A percentile compares a stretch with the other conserved stretches of the same genome.
These are phyloP conservation scores for Pseudozyma thailandica DNA, from an alignment of 1,284 basidiomycete genomes.

Conservation along the genomic window DNA sequence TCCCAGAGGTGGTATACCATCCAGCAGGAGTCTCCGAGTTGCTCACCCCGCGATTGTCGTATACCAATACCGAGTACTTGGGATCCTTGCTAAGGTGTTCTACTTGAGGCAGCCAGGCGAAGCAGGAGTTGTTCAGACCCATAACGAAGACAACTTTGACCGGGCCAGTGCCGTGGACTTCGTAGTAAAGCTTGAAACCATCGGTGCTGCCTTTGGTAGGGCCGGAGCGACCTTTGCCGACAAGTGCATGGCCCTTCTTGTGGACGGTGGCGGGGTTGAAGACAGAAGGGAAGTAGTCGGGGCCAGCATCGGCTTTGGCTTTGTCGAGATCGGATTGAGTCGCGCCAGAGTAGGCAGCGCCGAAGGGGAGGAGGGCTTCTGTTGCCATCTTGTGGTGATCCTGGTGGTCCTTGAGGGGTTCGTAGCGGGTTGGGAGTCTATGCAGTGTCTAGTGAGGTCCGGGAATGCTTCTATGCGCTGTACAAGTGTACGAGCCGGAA, in stretches of 20 bases:
- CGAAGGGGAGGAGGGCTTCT: slow-evolving; percentile 49
- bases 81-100: slow-evolving; percentile 60
- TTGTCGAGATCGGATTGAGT: slow-evolving; percentile 43
- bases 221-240: slow-evolving; percentile 17
- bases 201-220: slow-evolving; percentile 17
- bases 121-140: slow-evolving; percentile 69
- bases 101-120: slow-evolving; percentile 69
- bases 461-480: too few relatives aligned
- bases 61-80: slow-evolving; percentile 76
- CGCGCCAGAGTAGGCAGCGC: slow-evolving; percentile 62
- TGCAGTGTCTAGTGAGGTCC: neutral
- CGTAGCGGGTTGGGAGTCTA: neutral
- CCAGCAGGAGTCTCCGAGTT: slow-evolving; percentile 76
- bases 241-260: slow-evolving; percentile 42
- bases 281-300: slow-evolving; percentile 54
- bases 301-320: slow-evolving; percentile 33
- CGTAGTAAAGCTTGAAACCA: slow-evolving; percentile 65
- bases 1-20: slow-evolving; percentile 73
- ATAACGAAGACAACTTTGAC: slow-evolving; percentile 61
- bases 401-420: too few relatives aligned
- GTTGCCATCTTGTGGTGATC: slow-evolving; percentile 33
- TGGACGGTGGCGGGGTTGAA: slow-evolving; percentile 59
- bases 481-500: neutral
- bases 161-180: slow-evolving; percentile 64
- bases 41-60: slow-evolving; percentile 88